Evolutionary conservation across 1,284 basidiomycete species (phyloP), one percentile per base, ranked within the genome.

Genomic region (Leccinum proliferum): DNA sequence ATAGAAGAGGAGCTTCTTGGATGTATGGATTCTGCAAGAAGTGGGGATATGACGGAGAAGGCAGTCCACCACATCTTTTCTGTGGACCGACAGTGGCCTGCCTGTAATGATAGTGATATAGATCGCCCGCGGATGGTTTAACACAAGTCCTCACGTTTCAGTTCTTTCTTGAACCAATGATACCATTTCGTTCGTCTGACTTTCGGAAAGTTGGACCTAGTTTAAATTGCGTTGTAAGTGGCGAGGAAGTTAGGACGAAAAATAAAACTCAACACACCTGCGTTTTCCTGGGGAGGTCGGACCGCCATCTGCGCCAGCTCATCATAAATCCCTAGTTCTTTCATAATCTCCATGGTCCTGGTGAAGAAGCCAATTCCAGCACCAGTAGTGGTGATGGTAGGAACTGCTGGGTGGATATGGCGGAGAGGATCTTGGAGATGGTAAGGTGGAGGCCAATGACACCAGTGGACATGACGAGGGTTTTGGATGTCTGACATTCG

Each of bases 291-390:
- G 6, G 67, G 65, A 10, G 65, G 57, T n/a, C 53, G 32, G 6
- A 15, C 5, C 15, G 65, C 58, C 18, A 70, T 3, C 55, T 64
- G 53, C 1, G 57, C 9, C 7, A 70, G 5, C 10, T 70, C 68
- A 1, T 70, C 65, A 12, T 65, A 64, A 15, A 78, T 60, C 1
- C 75, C 77, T 2, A 78, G 66, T 5, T 69, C 66, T 55, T 74
- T 67, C 71, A 78, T 70, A 39, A 78, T 65, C 3, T 68, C 70
- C 72, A 75, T 71, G n/a, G 74, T 75, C 58, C 76, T 71, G 39
- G 68, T 69, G 72, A 72, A 78, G 10, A 57, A 35, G 34, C 21
- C 34, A 43, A 78, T 73, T 5, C 76, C 76, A 5, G 75, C 76
- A 12, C 77, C 21, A 21, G 21, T 21, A 21, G 21, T 21, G 21